Evolutionary conservation across 306 rosid species (phyloP).

Genomic region (Gastrolobium villosum): DNA sequence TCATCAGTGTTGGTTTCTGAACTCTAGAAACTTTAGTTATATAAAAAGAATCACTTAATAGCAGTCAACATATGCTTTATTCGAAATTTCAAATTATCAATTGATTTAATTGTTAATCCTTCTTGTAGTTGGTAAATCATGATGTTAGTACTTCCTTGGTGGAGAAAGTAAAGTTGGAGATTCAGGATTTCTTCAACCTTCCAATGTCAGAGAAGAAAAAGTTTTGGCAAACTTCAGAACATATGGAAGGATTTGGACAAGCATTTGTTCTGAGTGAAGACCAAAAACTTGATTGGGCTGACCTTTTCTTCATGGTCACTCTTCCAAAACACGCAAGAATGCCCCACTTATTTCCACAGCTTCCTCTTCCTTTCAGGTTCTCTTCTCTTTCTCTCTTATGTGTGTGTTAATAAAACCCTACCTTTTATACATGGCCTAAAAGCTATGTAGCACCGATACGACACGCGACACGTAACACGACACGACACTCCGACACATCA

Average conservation of each 20-base stretch:
- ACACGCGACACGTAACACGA: too few species aligned
- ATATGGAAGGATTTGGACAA: conserved; percentile 69
- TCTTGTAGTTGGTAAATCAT: too few species aligned
- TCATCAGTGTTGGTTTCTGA: neutral
- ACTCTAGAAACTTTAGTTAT: neutral
- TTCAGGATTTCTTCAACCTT: neutral
- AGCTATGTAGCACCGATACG: too few species aligned
- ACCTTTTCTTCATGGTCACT: conserved; percentile 49
- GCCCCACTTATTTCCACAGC: conserved; percentile 30
- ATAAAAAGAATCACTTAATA: too few species aligned
- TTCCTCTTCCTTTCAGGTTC: conserved; percentile 50
- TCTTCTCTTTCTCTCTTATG: neutral
- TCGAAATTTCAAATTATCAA: neutral
- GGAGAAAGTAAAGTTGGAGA: conserved; percentile 33
- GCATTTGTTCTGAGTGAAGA: conserved; percentile 49
- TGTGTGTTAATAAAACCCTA: too few species aligned
- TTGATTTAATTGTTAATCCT: too few species aligned
- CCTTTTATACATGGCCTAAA: too few species aligned
- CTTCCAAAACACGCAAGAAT: conserved; percentile 28
- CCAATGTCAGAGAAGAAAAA: conserved; percentile 51
- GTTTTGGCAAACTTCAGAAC: conserved; percentile 52
- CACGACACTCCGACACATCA: too few species aligned
- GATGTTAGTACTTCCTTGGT: too few species aligned
- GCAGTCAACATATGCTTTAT: too few species aligned
- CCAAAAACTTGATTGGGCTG: conserved; percentile 58